phyloP scores from a whole-genome alignment of 2,329 filamentous ascomycete genomes.

The Ophiognomonia clavigignenti-juglandacearum region DNA sequence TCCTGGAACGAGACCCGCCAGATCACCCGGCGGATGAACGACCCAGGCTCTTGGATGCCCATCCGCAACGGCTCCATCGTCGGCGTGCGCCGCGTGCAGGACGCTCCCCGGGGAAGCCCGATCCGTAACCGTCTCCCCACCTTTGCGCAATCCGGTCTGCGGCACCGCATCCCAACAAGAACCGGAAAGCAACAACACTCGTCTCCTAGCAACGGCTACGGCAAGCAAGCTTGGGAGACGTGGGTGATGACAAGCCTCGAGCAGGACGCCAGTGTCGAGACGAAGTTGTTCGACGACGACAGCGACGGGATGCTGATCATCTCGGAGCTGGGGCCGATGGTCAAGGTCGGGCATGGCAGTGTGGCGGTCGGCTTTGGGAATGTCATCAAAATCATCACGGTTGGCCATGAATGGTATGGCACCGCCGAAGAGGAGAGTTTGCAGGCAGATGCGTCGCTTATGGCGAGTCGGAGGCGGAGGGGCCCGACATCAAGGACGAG shows the following conservation, averaged over 20 bases:
- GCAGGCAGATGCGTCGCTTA: constrained; percentile 26
- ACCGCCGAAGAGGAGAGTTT: constrained; percentile 26
- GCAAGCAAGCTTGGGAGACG: constrained; percentile 44
- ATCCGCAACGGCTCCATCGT: constrained; percentile 57
- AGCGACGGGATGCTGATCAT: constrained; percentile 51
- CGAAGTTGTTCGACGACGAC: constrained; percentile 38
- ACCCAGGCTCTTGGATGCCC: constrained; percentile 62
- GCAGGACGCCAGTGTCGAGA: constrained; percentile 40
- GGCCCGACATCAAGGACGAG: constrained; percentile 19
- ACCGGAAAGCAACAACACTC: too few species aligned
- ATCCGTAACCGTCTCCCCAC: constrained; percentile 15
- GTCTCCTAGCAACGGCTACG: constrained; percentile 15
- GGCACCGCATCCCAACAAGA: too few species aligned
- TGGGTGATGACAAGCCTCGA: constrained; percentile 48
- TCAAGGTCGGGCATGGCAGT: constrained; percentile 56
- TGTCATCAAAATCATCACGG: constrained; percentile 63
- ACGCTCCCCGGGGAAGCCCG: constrained; percentile 18
- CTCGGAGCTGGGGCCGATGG: constrained; percentile 60
- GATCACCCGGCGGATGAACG: constrained; percentile 47
- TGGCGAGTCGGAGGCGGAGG: constrained; percentile 32
- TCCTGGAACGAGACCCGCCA: constrained; percentile 48
- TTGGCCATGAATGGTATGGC: constrained; percentile 62
- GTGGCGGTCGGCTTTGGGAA: constrained; percentile 70
- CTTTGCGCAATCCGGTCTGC: constrained; percentile 14
- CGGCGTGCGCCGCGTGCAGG: constrained; percentile 50